Evolutionary conservation across 768 basidiomycete species (phyloP).

Genomic region (Tulasnella sp.): DNA sequence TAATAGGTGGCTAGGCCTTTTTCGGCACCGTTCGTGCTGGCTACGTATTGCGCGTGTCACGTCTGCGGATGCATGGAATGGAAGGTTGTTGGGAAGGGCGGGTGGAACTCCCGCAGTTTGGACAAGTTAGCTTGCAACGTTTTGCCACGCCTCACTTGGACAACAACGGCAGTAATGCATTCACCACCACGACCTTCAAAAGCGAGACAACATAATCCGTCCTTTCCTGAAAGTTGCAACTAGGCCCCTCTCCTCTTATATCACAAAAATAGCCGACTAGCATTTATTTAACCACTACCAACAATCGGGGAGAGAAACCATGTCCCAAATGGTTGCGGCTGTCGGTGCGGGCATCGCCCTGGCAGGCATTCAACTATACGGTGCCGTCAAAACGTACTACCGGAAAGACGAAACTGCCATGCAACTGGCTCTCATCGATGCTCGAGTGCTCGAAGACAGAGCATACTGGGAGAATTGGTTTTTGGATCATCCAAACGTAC

Average conservation of each 20-base stretch:
- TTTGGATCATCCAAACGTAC: neutral
- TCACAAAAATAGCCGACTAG: neutral
- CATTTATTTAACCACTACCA: neutral
- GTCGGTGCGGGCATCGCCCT: neutral
- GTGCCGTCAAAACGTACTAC: neutral
- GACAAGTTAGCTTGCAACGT: neutral
- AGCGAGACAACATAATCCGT: neutral
- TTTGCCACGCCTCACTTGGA: neutral
- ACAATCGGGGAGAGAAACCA: neutral
- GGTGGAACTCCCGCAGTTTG: neutral
- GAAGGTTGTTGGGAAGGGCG: neutral
- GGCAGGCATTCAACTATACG: neutral
- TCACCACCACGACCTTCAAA: neutral
- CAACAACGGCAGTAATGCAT: neutral
- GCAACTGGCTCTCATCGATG: neutral
- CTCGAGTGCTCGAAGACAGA: neutral
- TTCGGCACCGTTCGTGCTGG: neutral
- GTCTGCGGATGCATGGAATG: neutral
- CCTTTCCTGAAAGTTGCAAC: neutral
- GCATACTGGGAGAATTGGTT: constrained; percentile 7
- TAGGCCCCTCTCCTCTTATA: neutral
- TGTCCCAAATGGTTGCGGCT: neutral
- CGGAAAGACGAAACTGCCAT: neutral
- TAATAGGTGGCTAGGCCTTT: neutral
- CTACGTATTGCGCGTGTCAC: neutral